These are phyloP conservation scores for Erigeron canadensis DNA, from an alignment of 129 eudicot species.

Conservation along the genomic window DNA sequence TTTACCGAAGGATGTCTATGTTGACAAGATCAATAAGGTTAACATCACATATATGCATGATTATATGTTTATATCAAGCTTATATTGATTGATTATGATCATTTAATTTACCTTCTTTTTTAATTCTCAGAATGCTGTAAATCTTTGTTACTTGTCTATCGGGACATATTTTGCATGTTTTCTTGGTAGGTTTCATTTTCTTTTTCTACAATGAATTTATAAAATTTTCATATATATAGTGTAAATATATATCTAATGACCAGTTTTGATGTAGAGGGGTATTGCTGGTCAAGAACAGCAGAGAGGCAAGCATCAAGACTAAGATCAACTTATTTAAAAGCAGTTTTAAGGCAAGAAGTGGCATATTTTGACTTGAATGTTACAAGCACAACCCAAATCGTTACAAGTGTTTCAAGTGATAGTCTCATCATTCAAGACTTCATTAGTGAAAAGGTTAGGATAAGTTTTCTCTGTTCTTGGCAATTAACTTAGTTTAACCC, in stretches of 20 bases:
- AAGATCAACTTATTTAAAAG: constrained; percentile 49
- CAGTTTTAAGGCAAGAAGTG: constrained; percentile 57
- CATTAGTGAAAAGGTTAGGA: constrained; percentile 46
- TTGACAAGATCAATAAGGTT: constrained; percentile 36
- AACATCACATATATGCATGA: too few relatives aligned
- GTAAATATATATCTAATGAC: too few relatives aligned
- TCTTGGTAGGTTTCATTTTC: constrained; percentile 36
- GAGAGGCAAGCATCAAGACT: constrained; percentile 56
- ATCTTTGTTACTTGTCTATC: constrained; percentile 47
- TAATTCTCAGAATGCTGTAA: constrained; percentile 42
- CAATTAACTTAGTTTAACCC: not conserved
- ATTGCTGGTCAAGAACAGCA: constrained; percentile 55
- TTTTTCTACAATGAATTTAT: not conserved
- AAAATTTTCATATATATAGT: too few relatives aligned
- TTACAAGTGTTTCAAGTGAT: constrained; percentile 49
- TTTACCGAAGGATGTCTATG: constrained; percentile 9
- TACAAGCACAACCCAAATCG: constrained; percentile 44
- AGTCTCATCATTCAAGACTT: constrained; percentile 53
- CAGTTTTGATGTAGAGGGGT: constrained; percentile 41
- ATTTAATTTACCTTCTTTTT: not conserved
- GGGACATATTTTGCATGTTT: constrained; percentile 53
- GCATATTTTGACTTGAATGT: constrained; percentile 47
- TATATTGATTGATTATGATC: not conserved
- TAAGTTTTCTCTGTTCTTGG: not conserved
- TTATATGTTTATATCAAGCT: not conserved